A percentile compares a stretch with the other conserved stretches of the same genome.
These are phyloP conservation scores for Tetrahymena elliotti DNA, from an alignment of 73 alveolate species.

Conservation along the genomic window DNA sequence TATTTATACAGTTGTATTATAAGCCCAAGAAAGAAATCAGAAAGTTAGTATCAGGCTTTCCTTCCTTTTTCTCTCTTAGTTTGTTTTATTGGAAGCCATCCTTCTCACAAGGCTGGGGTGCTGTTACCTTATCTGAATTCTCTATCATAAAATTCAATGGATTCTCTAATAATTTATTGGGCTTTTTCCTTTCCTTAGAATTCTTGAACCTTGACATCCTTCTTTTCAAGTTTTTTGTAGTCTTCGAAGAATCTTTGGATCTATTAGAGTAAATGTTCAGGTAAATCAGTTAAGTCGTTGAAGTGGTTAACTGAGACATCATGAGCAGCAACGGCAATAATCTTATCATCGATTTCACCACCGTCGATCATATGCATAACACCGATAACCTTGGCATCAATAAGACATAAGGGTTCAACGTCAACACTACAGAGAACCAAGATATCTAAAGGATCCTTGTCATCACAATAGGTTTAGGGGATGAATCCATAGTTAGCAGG, in stretches of 20 bases:
- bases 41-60: background rate
- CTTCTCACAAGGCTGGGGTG: background rate
- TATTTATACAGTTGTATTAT: background rate
- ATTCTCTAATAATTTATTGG: slow-evolving; percentile 9
- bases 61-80: background rate
- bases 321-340: slow-evolving; percentile 31
- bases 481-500: slow-evolving; percentile 56
- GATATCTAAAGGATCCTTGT: slow-evolving; percentile 43
- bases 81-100: background rate
- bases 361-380: slow-evolving; percentile 45
- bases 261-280: slow-evolving; percentile 8
- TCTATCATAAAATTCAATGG: slow-evolving; percentile 26
- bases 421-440: slow-evolving; percentile 34
- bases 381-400: slow-evolving; percentile 44
- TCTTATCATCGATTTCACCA: slow-evolving; percentile 44
- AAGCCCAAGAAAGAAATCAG: background rate
- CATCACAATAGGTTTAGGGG: slow-evolving; percentile 47
- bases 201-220: slow-evolving; percentile 28
- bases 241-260: slow-evolving; percentile 45
- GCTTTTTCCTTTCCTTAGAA: slow-evolving; percentile 41
- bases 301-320: slow-evolving; percentile 7
- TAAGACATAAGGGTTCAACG: slow-evolving; percentile 37
- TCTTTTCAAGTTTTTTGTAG: slow-evolving; percentile 33
- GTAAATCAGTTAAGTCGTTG: slow-evolving; percentile 27
- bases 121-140: background rate